These are phyloP conservation scores for Rubus parviflorus DNA, from an alignment of 306 rosid species.

Conservation along the genomic window DNA sequence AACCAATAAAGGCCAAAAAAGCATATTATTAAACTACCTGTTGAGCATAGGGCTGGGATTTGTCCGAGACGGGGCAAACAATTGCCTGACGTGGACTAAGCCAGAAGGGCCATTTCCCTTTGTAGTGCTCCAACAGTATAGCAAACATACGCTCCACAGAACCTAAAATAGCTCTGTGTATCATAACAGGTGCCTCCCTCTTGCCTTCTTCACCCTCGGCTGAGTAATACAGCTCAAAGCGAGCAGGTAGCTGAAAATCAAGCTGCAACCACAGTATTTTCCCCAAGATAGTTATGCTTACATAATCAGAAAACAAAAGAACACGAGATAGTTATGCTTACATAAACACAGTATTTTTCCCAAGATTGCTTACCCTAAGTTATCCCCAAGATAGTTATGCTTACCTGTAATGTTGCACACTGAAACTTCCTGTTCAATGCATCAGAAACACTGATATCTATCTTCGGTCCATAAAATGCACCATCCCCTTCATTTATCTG, in stretches of 20 bases:
- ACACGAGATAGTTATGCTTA: background rate
- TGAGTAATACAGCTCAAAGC: conserved; percentile 79
- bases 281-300: conserved; percentile 7
- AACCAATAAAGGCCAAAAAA: conserved; percentile 5
- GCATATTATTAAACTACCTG: conserved; percentile 44
- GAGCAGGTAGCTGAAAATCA: conserved; percentile 91
- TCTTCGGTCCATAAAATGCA: conserved; percentile 95
- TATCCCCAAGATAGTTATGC: conserved; percentile 12
- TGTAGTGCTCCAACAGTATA: conserved; percentile 86
- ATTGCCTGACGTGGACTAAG: conserved; percentile 97
- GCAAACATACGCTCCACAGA: conserved; percentile 97
- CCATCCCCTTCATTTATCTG: conserved; percentile 94
- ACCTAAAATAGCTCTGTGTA: conserved; percentile 90
- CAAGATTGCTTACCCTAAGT: no score
- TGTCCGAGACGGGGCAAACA: conserved; percentile 90
- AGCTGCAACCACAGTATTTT: conserved; percentile 56
- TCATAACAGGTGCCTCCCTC: conserved; percentile 92
- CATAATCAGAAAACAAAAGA: conserved; percentile 10
- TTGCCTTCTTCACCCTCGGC: conserved; percentile 96
- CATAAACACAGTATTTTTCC: conserved; percentile 26
- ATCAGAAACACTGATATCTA: conserved; percentile 90
- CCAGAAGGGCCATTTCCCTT: conserved; percentile 99
- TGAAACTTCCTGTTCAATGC: conserved; percentile 84
- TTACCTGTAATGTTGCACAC: conserved; percentile 91
- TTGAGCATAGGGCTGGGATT: conserved; percentile 72